A percentile compares a stretch with the other conserved stretches of the same genome.
phyloP scores from a whole-genome alignment of 2,329 filamentous ascomycete genomes.

The Corinectria fuckeliana region DNA sequence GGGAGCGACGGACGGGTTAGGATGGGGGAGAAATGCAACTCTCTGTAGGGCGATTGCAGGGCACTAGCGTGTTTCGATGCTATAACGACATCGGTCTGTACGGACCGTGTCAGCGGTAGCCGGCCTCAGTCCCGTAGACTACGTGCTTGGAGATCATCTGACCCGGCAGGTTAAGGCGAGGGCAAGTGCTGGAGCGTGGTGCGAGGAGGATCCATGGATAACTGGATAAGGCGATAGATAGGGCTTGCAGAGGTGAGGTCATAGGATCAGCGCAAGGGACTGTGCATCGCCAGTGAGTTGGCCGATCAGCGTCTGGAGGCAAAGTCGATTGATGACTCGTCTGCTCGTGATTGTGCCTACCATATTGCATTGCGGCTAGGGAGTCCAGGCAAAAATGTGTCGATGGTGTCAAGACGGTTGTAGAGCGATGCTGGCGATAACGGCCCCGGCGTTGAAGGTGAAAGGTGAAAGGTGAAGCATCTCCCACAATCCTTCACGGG shows the following conservation, averaged over 20 bases:
- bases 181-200: not conserved
- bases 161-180: not conserved
- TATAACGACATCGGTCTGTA: constrained; percentile 28
- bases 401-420: not conserved
- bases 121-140: not conserved
- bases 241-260: not conserved
- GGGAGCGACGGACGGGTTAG: constrained; percentile 4
- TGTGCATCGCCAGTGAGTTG: not conserved
- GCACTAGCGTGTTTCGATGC: constrained; percentile 12
- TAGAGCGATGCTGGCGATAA: not conserved
- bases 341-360: not conserved
- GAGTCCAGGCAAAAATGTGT: not conserved
- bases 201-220: not conserved
- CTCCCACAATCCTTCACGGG: not conserved
- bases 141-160: constrained; percentile 3
- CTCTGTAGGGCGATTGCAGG: constrained; percentile 11
- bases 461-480: not conserved
- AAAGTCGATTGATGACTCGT: not conserved
- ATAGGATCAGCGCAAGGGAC: not conserved
- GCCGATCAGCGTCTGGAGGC: not conserved
- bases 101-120: constrained; percentile 36
- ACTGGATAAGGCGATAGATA: not conserved
- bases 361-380: constrained; percentile 9
- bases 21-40: constrained; percentile 18
- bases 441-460: not conserved